Base-by-base conservation (phyloP, 1,284 basidiomycete genomes). In the Heterobasidion occidentale region DNA sequence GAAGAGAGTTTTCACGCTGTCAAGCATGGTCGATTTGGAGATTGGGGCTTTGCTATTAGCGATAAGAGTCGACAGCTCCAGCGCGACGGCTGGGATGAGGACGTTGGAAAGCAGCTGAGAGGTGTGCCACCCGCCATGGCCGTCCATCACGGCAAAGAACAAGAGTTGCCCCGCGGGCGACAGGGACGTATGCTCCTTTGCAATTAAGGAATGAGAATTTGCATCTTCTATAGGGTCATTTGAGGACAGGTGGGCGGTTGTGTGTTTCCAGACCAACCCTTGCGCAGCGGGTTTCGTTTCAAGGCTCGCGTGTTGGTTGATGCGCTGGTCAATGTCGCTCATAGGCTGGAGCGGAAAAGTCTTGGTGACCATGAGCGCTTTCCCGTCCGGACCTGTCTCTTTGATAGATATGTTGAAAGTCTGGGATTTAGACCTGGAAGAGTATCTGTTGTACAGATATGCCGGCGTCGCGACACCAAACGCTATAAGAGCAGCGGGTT, bases 151-250 rank as follows among this genome's bases (percentile, higher is more conserved):
- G 1, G 90, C 77, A 64, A 92, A 94, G 70, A 96, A 89, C 52
- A 92, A 74, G 61, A 89, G 79, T 66, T 92, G 89, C 9, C 88
- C 87, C 11, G 81, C 77, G 0, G 75, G 74, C 3, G 77, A 74
- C 17, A 76, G 71, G 61, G 86, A 80, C 2, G 76, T 73, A 1
- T 72, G 72, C 63, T 89, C 84, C 48, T 85, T 74, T 61, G 81
- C 70, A 17, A 96, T 74, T 57, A 96, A 76, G 56, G 87, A 83
- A 57, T 82, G 80, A 3, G 90, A 83, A 62, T 86, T 80, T 17
- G 92, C 84, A 68, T 98, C 94, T 71, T 98, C 94, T 56, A 96
- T 88, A 15, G 93, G 92, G 60, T 91, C 83, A 67, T 98, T 98
- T 7, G 92, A 88, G 1, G 90, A 76, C 42, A 98, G 73, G 50